These are phyloP conservation scores for Helotiales sp. DNA, from an alignment of 2,329 filamentous ascomycete species.

Conservation along the genomic window DNA sequence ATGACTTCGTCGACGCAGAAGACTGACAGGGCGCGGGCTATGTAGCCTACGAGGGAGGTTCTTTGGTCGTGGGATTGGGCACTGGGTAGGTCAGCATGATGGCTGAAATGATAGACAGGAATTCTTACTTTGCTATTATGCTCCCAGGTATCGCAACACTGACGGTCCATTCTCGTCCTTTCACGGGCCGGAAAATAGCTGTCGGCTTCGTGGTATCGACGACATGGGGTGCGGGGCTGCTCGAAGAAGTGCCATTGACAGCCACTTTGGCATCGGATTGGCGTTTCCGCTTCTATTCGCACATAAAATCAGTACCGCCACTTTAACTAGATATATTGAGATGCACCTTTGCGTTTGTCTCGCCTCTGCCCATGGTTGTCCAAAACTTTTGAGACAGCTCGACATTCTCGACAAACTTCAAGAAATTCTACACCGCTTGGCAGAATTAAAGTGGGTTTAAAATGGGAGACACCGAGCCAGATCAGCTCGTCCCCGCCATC, in stretches of 20 bases:
- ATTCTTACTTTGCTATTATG: constrained; percentile 68
- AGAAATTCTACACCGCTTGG: not conserved
- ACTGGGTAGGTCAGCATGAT: constrained; percentile 19
- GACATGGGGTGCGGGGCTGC: constrained; percentile 33
- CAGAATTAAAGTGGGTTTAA: not conserved
- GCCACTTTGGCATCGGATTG: constrained; percentile 28
- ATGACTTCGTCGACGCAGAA: constrained; percentile 85
- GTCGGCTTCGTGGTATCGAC: constrained; percentile 62
- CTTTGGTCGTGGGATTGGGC: constrained; percentile 60
- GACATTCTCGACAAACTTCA: not conserved
- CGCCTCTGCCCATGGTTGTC: constrained; percentile 32
- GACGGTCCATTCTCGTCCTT: constrained; percentile 68
- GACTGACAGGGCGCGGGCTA: constrained; percentile 78
- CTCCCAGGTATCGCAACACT: constrained; percentile 79
- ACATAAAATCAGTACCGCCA: not conserved
- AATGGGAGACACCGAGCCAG: not conserved
- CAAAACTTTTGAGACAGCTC: constrained; percentile 1
- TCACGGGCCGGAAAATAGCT: constrained; percentile 64
- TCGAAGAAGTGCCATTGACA: constrained; percentile 29
- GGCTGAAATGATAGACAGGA: constrained; percentile 7
- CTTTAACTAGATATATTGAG: not conserved
- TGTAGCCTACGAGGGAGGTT: constrained; percentile 69
- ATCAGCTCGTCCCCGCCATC: constrained; percentile 1
- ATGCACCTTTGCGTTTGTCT: constrained; percentile 33
- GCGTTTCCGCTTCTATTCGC: constrained; percentile 35